A percentile compares a stretch with the other conserved stretches of the same genome.
Conservation (phyloP, 1,139 yeast genomes). For the Pichia sp. region DNA sequence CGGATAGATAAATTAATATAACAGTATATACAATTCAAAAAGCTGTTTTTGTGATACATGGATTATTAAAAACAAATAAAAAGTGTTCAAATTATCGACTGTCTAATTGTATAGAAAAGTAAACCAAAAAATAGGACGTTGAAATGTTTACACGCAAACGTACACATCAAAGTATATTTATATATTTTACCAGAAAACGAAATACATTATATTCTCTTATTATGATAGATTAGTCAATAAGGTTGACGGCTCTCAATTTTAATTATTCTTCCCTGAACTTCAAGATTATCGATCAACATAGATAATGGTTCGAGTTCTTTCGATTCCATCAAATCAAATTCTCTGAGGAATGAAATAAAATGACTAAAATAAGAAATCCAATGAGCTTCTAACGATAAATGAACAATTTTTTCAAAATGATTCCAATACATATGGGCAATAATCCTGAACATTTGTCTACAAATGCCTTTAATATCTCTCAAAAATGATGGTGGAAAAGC, state of each 20-base stretch:
- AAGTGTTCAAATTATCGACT: no score
- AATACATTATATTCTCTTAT: no score
- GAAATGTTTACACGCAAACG: no score
- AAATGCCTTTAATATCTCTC: conserved; percentile 78
- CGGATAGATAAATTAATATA: no score
- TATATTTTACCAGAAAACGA: no score
- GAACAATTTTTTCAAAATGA: conserved; percentile 88
- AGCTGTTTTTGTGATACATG: no score
- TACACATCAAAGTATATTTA: no score
- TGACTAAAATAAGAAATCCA: conserved; percentile 99
- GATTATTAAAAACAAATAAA: no score
- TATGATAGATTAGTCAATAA: no score
- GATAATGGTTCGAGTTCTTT: conserved; percentile 74
- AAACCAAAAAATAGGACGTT: no score
- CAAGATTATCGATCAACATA: conserved; percentile 72
- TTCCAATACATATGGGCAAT: conserved; percentile 94
- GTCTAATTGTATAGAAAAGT: no score
- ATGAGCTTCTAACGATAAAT: conserved; percentile 88
- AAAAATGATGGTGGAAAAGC: conserved; percentile 86
- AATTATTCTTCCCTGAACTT: conserved; percentile 74
- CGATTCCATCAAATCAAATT: conserved; percentile 72
- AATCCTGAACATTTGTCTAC: conserved; percentile 90
- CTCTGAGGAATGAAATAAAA: conserved; percentile 78
- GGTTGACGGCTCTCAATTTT: conserved; percentile 15
- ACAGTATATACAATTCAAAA: no score